These are phyloP conservation scores for Oldenlandia corymbosa DNA, from an alignment of 257 asterid species.

Conservation along the genomic window DNA sequence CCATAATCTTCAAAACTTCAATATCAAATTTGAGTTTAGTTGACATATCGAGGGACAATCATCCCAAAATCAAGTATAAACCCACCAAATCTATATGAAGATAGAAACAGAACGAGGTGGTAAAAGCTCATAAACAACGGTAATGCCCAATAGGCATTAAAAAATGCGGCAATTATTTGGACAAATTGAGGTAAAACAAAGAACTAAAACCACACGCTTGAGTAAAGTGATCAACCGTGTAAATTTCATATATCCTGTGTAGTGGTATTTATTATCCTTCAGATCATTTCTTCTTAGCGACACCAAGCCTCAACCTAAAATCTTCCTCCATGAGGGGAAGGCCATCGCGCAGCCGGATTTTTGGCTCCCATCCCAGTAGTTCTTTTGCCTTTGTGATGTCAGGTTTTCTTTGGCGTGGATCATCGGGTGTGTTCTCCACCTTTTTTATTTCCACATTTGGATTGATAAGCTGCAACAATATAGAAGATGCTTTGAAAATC, in stretches of 20 bases:
- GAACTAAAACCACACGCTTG: too few species aligned
- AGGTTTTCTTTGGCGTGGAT: slow-evolving; percentile 92
- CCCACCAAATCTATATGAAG: not conserved
- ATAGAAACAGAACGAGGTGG: not conserved
- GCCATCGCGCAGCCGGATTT: slow-evolving; percentile 72
- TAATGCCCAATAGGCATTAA: not conserved
- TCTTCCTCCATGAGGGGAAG: slow-evolving; percentile 96
- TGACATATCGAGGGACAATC: not conserved
- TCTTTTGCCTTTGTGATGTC: slow-evolving; percentile 84
- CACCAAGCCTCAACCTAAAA: slow-evolving; percentile 72
- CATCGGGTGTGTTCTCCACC: slow-evolving; percentile 97
- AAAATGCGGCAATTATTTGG: not conserved
- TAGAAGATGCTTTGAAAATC: not conserved
- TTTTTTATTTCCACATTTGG: slow-evolving; percentile 64
- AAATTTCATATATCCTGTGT: not conserved
- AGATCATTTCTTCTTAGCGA: slow-evolving; percentile 30
- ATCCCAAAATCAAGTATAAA: not conserved
- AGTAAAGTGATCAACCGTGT: too few species aligned
- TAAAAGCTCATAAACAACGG: not conserved
- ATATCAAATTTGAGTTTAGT: too few species aligned
- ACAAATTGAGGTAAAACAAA: not conserved
- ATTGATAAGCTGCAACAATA: slow-evolving; percentile 57
- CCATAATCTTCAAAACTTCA: too few species aligned
- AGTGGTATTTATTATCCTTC: too few species aligned
- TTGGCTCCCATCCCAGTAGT: slow-evolving; percentile 88